These are phyloP conservation scores for Quercus agrifolia DNA, from an alignment of 306 rosid genomes.

Conservation along the genomic window DNA sequence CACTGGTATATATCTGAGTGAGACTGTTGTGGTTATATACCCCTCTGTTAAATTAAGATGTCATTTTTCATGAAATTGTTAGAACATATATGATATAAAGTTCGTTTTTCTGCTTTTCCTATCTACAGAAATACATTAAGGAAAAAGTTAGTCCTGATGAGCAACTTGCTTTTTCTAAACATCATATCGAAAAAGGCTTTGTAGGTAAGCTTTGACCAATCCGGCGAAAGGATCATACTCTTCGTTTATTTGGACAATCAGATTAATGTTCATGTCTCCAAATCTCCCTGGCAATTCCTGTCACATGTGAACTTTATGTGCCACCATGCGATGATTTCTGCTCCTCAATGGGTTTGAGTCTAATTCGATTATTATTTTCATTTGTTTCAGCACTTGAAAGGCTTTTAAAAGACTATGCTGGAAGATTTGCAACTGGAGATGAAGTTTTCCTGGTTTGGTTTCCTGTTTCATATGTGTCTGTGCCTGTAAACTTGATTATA, in stretches of 20 bases:
- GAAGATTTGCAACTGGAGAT: constrained; percentile 58
- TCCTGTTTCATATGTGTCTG: background rate
- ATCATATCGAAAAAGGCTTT: constrained; percentile 59
- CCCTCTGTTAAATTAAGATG: background rate
- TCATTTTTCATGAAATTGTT: constrained; percentile 6
- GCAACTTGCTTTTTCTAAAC: constrained; percentile 46
- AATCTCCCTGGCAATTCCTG: background rate
- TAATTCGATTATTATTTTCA: background rate
- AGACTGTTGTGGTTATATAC: background rate
- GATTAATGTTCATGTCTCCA: too few species aligned
- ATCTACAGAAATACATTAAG: constrained; percentile 65
- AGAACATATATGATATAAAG: background rate
- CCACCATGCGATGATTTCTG: background rate
- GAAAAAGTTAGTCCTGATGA: constrained; percentile 52
- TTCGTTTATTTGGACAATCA: background rate
- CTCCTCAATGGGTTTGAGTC: background rate
- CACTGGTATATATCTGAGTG: constrained; percentile 43
- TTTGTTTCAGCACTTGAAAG: constrained; percentile 54
- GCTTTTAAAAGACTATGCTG: constrained; percentile 42
- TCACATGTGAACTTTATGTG: background rate
- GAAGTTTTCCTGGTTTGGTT: constrained; percentile 44
- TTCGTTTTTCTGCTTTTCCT: constrained; percentile 7
- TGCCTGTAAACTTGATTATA: background rate
- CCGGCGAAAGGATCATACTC: background rate
- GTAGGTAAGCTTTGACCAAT: constrained; percentile 44